These are phyloP conservation scores for Diospyros lotus DNA, from an alignment of 148 eudicot genomes.

Conservation along the genomic window DNA sequence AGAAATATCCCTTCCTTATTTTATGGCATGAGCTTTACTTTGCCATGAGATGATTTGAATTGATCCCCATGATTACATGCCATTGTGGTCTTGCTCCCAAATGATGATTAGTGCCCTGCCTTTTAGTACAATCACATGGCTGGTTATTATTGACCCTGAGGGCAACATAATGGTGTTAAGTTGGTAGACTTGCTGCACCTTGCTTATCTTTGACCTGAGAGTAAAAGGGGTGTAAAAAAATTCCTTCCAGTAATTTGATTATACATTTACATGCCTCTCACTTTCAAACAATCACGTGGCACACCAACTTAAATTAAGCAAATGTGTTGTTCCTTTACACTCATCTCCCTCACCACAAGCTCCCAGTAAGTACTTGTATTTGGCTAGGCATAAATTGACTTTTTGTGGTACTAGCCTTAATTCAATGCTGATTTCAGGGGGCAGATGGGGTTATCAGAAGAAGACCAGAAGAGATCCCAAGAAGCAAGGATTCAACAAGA, in stretches of 20 bases:
- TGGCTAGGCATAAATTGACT: not conserved
- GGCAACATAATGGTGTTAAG: not conserved
- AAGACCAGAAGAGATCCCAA: constrained; percentile 71
- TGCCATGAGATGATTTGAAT: not conserved
- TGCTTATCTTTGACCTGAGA: not conserved
- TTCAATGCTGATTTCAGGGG: constrained; percentile 52
- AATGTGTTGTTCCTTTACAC: no score
- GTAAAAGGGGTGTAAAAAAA: not conserved
- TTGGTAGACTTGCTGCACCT: not conserved
- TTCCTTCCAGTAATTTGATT: not conserved
- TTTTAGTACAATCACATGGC: not conserved
- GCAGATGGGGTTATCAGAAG: constrained; percentile 94
- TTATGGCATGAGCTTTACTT: not conserved
- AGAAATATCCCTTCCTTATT: no score
- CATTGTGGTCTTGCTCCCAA: not conserved
- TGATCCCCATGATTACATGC: not conserved
- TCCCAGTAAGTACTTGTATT: no score
- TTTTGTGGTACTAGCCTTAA: not conserved
- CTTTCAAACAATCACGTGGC: not conserved
- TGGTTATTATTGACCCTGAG: not conserved
- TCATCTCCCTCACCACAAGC: no score
- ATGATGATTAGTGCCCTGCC: not conserved
- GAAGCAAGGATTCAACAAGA: constrained; percentile 53
- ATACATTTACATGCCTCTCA: not conserved
- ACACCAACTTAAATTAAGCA: no score